phyloP scores from a whole-genome alignment of 2,329 filamentous ascomycete species.

The Arthrobotrys entomopaga region DNA sequence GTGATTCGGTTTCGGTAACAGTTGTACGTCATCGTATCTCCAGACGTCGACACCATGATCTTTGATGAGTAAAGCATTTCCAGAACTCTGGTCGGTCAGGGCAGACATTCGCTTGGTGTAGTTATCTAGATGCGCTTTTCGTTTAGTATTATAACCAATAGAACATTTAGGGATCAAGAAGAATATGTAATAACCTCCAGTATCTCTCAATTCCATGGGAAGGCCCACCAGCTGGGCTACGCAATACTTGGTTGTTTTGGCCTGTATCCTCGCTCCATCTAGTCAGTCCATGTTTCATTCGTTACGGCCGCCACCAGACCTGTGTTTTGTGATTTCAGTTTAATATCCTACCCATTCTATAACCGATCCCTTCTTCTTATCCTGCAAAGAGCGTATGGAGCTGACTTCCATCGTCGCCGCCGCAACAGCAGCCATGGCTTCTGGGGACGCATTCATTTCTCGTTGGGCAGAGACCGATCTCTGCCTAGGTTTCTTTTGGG shows the following conservation, averaged over 20 bases:
- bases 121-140: slow-evolving; percentile 24
- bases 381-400: slow-evolving; percentile 49
- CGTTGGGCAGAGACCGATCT: slow-evolving; percentile 48
- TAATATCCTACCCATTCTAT: slow-evolving; percentile 54
- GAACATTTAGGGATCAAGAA: background rate
- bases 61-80: slow-evolving; percentile 82
- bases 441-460: slow-evolving; percentile 47
- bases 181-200: slow-evolving; percentile 53
- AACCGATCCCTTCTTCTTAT: slow-evolving; percentile 52
- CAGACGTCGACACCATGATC: slow-evolving; percentile 86
- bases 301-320: background rate
- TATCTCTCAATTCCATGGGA: slow-evolving; percentile 56
- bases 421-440: slow-evolving; percentile 47
- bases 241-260: slow-evolving; percentile 59
- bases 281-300: slow-evolving; percentile 18
- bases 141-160: background rate
- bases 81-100: slow-evolving; percentile 67
- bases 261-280: slow-evolving; percentile 43
- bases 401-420: slow-evolving; percentile 54
- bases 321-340: background rate
- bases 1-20: slow-evolving; percentile 79
- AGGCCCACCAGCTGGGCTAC: slow-evolving; percentile 58
- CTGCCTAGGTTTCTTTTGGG: slow-evolving; percentile 43
- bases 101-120: slow-evolving; percentile 60
- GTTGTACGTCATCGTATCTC: slow-evolving; percentile 79